Base-by-base conservation (phyloP, 2,329 filamentous ascomycete genomes). In the Didymella exigua region DNA sequence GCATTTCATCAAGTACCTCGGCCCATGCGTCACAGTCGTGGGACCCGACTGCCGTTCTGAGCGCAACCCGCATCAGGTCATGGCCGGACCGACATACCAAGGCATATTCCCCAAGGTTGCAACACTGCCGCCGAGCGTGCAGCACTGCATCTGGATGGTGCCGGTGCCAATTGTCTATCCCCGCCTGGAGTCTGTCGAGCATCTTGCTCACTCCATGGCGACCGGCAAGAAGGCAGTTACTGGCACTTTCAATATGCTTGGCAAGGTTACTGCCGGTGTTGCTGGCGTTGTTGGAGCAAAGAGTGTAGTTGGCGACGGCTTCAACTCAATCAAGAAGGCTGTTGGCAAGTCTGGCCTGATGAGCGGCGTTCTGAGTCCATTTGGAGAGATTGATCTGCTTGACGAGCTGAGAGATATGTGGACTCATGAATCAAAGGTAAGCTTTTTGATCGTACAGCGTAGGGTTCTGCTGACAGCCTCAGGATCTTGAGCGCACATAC, bases 1-100 rank as follows among this genome's bases (percentile, higher is more conserved):
- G 95, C 95, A 99, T 75, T 99, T 98, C 75, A 86, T 99, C 76
- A 99, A 99, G 76, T 97, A 90, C 67, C 85, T 99, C 5, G 95
- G 95, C 0, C 95, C 95, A 0, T 90, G 90, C 4, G 88, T 99
- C 11, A 92, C 91, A 0, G 89, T 96, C 0, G 88, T 96, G 45
- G 95, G 93, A 0, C 89, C 91, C 2, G 95, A 99, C 74, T 93
- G 92, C 64, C 87, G 95, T 47, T 96, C 93, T 5, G 95, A 99
- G 76, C 83, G 95, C 46, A 96, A 90, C 48, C 91, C 91, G 57
- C 87, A 88, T 58, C 91, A 96, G 67, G 95, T 99, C 49, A 89
- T 99, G 83, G 93, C 93, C 5, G 95, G 95, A 0, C 92, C 93
- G 38, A 98, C 95, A 1, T 99, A 99, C 72, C 95, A 99, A 75